Base-by-base conservation (phyloP, 495 filamentous ascomycete species). In the Pseudotulostoma volvatum region DNA sequence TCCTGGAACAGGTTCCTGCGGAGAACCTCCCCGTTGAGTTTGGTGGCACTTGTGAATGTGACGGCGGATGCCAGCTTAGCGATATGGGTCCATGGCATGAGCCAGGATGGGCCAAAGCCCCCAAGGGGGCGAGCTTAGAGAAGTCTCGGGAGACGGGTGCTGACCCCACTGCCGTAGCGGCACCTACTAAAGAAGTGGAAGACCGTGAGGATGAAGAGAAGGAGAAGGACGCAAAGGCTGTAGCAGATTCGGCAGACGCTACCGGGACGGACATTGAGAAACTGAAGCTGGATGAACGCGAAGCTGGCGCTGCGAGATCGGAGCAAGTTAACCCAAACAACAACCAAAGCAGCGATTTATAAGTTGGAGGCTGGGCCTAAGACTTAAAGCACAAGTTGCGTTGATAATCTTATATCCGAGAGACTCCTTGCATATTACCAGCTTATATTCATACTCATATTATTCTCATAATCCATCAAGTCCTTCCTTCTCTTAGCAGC, bases 21-120 rank as follows among this genome's bases (percentile, higher is more conserved):
- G 86, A 96, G 69, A 95, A 95, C 57, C 66, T 97, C 39, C 90
- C 90, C 18, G 77, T 73, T 52, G 61, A 75, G 46, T 92, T 94
- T 49, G 92, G 92, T 35, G 90, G 90, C 21, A 64, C 53, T 13
- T 97, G 90, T 59, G 48, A 77, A 36, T 97, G 90, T 54, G 56
- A 66, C 28, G 85, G 84, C 34, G 87, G 90, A 25, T 97, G 90
- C 61, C 63, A 69, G 55, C 54, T 95, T 41, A 92, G 84, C 56
- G 90, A 97, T 49, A 73, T 72, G 43, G 90, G 90, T 34, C 90
- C 90, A 33, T 97, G 90, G 90, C 73, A 80, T 44, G 90, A 96
- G 44, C 43, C 73, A 15, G 57, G 85, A 57, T 90, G 74, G 73
- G 62, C 71, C 14, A 71, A 63, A 40, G 61, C 77, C 15, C 72